Conservation (phyloP, 1,284 basidiomycete genomes). For the Volvariella surrecta region DNA sequence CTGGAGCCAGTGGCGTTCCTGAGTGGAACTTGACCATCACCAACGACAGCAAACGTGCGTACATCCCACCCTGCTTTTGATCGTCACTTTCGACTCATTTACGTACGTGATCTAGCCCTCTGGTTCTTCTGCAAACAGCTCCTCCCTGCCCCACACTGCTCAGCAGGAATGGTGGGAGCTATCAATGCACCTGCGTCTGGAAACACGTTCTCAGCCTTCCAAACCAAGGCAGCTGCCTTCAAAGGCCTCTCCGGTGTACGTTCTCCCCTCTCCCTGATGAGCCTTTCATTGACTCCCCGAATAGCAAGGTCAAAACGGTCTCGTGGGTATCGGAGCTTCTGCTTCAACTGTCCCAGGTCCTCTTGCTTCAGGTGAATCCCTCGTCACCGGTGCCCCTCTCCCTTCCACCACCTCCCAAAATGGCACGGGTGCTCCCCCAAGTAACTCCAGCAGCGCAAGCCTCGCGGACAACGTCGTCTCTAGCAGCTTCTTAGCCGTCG, state of each 20-base stretch:
- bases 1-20: slow-evolving; percentile 16
- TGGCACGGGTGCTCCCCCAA: too few relatives aligned
- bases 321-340: slow-evolving; percentile 35
- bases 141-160: slow-evolving; percentile 34
- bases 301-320: slow-evolving; percentile 29
- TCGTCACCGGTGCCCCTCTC: slow-evolving; percentile 17
- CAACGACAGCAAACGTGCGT: slow-evolving; percentile 30
- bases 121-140: slow-evolving; percentile 58
- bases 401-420: slow-evolving; percentile 12
- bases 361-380: slow-evolving; percentile 20
- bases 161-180: slow-evolving; percentile 34
- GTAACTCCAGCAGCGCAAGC: too few relatives aligned
- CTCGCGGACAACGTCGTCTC: too few relatives aligned
- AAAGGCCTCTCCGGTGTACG: slow-evolving; percentile 21
- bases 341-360: slow-evolving; percentile 34
- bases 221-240: slow-evolving; percentile 19
- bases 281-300: neutral
- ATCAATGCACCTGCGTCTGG: slow-evolving; percentile 46
- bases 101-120: slow-evolving; percentile 29
- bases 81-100: neutral
- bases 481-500: too few relatives aligned
- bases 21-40: slow-evolving; percentile 40
- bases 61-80: neutral
- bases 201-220: slow-evolving; percentile 38
- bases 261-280: slow-evolving; percentile 1